Evolutionary conservation across 768 basidiomycete species (phyloP).

Genomic region (Macrolepiota dolichaula): DNA sequence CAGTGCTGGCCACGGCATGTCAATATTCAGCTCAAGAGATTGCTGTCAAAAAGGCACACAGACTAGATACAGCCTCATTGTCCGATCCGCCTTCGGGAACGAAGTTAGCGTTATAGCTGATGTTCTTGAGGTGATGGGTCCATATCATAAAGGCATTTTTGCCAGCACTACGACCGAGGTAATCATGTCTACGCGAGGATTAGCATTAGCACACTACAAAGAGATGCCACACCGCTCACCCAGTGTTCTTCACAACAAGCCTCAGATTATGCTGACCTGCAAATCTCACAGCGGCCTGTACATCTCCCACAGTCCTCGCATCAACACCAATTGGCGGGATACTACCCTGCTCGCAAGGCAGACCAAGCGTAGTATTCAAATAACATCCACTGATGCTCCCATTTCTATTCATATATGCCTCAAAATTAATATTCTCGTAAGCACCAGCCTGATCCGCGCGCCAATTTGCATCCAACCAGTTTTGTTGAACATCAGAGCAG

Average conservation of each 20-base stretch:
- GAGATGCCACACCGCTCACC: conserved; percentile 7
- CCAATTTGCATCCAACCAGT: conserved; percentile 9
- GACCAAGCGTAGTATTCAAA: conserved; percentile 19
- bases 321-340: conserved; percentile 39
- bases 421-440: neutral
- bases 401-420: neutral
- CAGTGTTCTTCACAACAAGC: conserved; percentile 35
- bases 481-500: conserved; percentile 4
- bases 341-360: conserved; percentile 40
- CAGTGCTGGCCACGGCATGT: neutral
- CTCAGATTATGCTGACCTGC: conserved; percentile 32
- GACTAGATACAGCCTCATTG: conserved; percentile 14
- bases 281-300: conserved; percentile 39
- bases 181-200: conserved; percentile 26
- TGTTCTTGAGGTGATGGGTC: conserved; percentile 35
- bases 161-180: conserved; percentile 41
- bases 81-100: conserved; percentile 29
- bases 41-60: conserved; percentile 16
- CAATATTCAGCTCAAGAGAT: neutral
- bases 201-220: neutral
- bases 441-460: conserved; percentile 8
- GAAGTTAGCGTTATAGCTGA: conserved; percentile 27
- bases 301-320: conserved; percentile 30
- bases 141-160: conserved; percentile 36
- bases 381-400: neutral